Evolutionary conservation across 306 rosid genomes (phyloP).

Genomic region (Vicia faba): DNA sequence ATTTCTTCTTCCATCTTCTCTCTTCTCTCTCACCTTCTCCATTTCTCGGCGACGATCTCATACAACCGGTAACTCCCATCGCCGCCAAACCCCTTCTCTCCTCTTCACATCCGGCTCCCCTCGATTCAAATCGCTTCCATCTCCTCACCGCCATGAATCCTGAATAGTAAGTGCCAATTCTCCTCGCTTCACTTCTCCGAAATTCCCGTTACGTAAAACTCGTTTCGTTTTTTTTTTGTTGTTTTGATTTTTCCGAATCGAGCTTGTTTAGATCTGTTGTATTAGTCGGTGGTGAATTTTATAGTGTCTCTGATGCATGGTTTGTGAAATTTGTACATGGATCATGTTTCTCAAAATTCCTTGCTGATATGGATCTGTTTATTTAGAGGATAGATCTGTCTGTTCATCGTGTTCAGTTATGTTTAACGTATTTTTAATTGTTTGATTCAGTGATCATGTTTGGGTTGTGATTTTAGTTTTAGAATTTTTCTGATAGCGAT

Average conservation of each 20-base stretch:
- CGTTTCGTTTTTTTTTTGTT: background rate
- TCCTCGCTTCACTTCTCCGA: conserved; percentile 10
- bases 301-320: background rate
- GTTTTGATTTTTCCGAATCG: background rate
- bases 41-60: conserved; percentile 47
- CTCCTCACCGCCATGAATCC: conserved; percentile 74
- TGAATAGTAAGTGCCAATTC: conserved; percentile 77
- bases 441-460: conserved; percentile 35
- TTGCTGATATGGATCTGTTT: conserved; percentile 44
- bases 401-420: conserved; percentile 14
- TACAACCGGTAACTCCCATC: conserved; percentile 34
- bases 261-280: conserved; percentile 45
- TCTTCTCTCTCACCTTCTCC: background rate
- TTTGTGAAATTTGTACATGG: conserved; percentile 24
- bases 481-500: background rate
- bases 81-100: conserved; percentile 35
- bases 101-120: background rate
- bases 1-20: conserved; percentile 39
- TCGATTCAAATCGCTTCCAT: conserved; percentile 26
- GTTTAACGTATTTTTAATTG: background rate
- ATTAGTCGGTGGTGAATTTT: no score
- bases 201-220: background rate
- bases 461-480: background rate
- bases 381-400: conserved; percentile 34
- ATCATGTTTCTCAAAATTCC: conserved; percentile 24